Percentiles rank a stretch among this genome's conserved stretches.
Conservation (phyloP, 768 basidiomycete species). For the Phlebiopsis flavidoalba region DNA sequence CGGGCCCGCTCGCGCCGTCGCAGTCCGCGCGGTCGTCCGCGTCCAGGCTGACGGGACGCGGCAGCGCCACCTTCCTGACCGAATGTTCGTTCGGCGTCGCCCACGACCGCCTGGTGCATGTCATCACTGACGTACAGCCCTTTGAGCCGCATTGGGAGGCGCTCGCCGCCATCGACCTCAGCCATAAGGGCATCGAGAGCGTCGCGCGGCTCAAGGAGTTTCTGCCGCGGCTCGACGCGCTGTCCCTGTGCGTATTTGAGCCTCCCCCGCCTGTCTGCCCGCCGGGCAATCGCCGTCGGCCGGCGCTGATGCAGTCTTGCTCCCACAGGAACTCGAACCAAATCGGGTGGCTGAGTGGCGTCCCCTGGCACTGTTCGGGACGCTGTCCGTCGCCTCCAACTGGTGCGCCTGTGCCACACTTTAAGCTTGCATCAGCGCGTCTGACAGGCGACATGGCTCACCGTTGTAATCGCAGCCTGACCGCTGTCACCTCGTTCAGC, state of each 20-base stretch:
- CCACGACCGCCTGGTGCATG: constrained; percentile 86
- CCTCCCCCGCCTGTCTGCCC: background rate
- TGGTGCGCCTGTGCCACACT: constrained; percentile 38
- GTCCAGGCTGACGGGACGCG: background rate
- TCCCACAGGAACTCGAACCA: constrained; percentile 61
- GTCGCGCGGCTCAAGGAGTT: constrained; percentile 87
- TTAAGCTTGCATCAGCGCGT: constrained; percentile 5
- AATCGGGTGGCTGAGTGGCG: constrained; percentile 75
- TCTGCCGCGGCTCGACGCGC: constrained; percentile 68
- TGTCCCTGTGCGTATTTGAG: constrained; percentile 63
- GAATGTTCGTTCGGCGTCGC: constrained; percentile 95
- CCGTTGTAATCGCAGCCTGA: constrained; percentile 47
- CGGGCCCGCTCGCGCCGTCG: constrained; percentile 29
- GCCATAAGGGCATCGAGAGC: constrained; percentile 68
- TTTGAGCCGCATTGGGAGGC: constrained; percentile 95
- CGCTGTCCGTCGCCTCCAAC: constrained; percentile 74
- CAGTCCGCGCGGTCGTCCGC: constrained; percentile 4
- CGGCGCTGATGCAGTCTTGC: background rate
- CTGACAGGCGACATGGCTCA: constrained; percentile 7
- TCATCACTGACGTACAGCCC: constrained; percentile 92
- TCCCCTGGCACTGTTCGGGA: constrained; percentile 67
- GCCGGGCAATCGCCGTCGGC: background rate
- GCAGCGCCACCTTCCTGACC: constrained; percentile 76
- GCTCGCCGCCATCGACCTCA: constrained; percentile 69
- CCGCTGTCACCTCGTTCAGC: constrained; percentile 80